Evolutionary conservation across 177 flowering plant genomes (phyloP), one percentile per base, ranked within the genome.

Genomic region (Vitis hybrid): DNA sequence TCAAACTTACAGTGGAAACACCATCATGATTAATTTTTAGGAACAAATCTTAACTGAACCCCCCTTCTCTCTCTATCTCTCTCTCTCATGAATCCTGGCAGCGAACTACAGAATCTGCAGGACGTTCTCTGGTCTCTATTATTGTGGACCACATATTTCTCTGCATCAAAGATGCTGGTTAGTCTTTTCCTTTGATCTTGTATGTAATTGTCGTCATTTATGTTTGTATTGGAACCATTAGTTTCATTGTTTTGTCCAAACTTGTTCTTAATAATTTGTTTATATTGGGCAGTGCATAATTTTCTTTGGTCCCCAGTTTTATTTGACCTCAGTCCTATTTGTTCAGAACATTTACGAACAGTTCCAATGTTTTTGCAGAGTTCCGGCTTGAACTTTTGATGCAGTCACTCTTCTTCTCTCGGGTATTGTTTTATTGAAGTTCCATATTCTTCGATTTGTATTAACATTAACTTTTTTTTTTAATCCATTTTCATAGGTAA

Each of bases 341-440:
- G 31, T 28, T 28, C 4, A 28, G 31, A 28, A 28, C 31, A 28
- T 28, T 28, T 28, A 2, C 38, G 17, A 13, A 62, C 47, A 18
- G 52, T 19, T 67, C 18, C 33, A 19, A 60, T 73, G 67, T 75
- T 50, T 67, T 68, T 85, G 78, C 92, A 95, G 99, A 92, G 69
- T 95, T 95, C 77, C 96, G 84, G 87, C 97, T 95, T 62, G 99
- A 95, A 74, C 90, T 95, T 77, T 77, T 95, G 82, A 89, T 92
- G 97, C 99, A 95, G 79, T 95, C 99, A 20, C 94, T 95, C 69
- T 68, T 73, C 64, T 92, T 93, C 79, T 94, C 98, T 69, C 95
- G 99, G 93, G 99, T 95, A 88, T 44, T 59, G 19, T 71, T 61
- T 71, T 19, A 10, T 70, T 9, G 51, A 33, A 19, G 66, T 67